Conservation (phyloP, 306 rosid species). For the Elaeagnus macrophylla region DNA sequence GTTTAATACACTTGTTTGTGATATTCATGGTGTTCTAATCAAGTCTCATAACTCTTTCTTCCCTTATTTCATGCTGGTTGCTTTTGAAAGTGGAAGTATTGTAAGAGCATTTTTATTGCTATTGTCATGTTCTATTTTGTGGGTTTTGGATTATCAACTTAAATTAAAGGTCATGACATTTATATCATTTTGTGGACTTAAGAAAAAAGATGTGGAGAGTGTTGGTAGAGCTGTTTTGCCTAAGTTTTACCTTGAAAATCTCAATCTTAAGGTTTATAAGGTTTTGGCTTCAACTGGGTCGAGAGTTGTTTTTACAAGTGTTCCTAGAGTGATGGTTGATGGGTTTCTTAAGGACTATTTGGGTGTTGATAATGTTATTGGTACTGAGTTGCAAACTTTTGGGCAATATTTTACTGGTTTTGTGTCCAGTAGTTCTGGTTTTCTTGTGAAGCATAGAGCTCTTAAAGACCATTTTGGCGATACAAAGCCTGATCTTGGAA, state of each 20-base stretch:
- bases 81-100: constrained; percentile 85
- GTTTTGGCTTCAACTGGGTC: constrained; percentile 42
- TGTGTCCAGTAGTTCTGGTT: constrained; percentile 30
- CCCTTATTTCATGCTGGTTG: constrained; percentile 83
- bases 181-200: constrained; percentile 58
- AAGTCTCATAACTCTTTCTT: constrained; percentile 47
- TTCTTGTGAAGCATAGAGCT: constrained; percentile 61
- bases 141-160: constrained; percentile 41
- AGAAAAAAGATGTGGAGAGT: constrained; percentile 41
- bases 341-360: constrained; percentile 64
- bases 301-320: constrained; percentile 51
- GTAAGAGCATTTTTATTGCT: constrained; percentile 59
- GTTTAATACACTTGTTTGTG: constrained; percentile 19
- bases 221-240: constrained; percentile 63
- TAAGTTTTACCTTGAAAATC: constrained; percentile 73
- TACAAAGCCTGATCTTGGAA: constrained; percentile 57
- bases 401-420: constrained; percentile 64
- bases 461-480: constrained; percentile 61
- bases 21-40: constrained; percentile 37
- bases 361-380: constrained; percentile 46
- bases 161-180: constrained; percentile 53
- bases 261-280: constrained; percentile 46
- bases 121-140: constrained; percentile 50
- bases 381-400: constrained; percentile 55
- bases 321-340: constrained; percentile 79